A percentile compares a stretch with the other conserved stretches of the same genome.
These are phyloP conservation scores for Domatiomyces catenatus DNA, from an alignment of 2,329 filamentous ascomycete genomes.

Conservation along the genomic window DNA sequence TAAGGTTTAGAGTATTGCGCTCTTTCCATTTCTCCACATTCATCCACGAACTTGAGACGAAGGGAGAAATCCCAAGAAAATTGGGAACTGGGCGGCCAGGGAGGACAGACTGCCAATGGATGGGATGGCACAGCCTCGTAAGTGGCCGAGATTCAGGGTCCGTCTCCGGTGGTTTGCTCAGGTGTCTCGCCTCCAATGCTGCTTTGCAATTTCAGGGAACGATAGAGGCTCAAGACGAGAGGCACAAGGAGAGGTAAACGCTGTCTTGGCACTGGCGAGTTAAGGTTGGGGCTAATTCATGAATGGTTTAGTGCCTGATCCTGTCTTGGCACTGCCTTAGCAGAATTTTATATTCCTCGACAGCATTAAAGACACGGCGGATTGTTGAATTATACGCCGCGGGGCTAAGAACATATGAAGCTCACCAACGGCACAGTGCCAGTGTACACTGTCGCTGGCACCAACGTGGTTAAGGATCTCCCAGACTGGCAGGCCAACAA, in stretches of 20 bases:
- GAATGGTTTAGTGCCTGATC: not conserved
- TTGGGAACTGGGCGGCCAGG: not conserved
- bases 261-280: not conserved
- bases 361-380: no score
- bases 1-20: no score
- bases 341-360: not conserved
- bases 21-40: no score
- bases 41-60: no score
- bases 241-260: not conserved
- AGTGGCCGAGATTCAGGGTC: not conserved
- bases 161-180: not conserved
- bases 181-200: not conserved
- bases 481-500: constrained; percentile 91
- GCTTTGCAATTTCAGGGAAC: not conserved
- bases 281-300: not conserved
- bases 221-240: not conserved
- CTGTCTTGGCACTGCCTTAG: not conserved
- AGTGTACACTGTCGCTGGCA: constrained; percentile 90
- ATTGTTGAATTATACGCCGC: not conserved
- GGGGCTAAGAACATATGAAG: constrained; percentile 25
- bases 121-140: not conserved
- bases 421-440: constrained; percentile 58
- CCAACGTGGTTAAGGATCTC: constrained; percentile 69
- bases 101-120: not conserved
- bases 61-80: not conserved